Conservation (phyloP, 2,329 filamentous ascomycete genomes). For the Sporothrix globosa region DNA sequence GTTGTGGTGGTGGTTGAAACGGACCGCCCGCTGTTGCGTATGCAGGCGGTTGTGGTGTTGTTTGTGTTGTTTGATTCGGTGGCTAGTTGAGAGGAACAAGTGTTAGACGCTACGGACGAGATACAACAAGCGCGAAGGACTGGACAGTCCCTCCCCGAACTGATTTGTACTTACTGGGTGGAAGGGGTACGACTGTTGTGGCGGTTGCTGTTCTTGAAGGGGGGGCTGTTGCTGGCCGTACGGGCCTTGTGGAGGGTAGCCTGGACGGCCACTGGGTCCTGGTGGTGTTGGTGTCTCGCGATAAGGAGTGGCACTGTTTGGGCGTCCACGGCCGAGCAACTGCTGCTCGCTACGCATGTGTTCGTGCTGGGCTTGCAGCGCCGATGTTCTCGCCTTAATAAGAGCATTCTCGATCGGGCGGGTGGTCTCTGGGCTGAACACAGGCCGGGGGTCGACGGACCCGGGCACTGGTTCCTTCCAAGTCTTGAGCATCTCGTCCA, state of each 20-base stretch:
- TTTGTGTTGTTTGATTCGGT: constrained; percentile 39
- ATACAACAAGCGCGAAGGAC: not conserved
- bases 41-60: constrained; percentile 46
- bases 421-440: constrained; percentile 85
- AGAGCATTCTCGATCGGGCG: constrained; percentile 92
- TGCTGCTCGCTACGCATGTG: constrained; percentile 61
- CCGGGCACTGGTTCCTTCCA: constrained; percentile 98
- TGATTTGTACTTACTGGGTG: constrained; percentile 36
- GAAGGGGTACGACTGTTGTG: constrained; percentile 40
- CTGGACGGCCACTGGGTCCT: constrained; percentile 44
- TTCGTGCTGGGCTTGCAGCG: constrained; percentile 62
- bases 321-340: constrained; percentile 51
- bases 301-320: constrained; percentile 58
- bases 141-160: not conserved
- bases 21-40: constrained; percentile 45
- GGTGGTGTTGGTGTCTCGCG: constrained; percentile 77
- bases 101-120: not conserved
- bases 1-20: constrained; percentile 48
- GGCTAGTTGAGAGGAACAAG: not conserved
- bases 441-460: constrained; percentile 87
- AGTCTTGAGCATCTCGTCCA: constrained; percentile 96
- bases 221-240: constrained; percentile 43
- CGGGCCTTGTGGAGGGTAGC: constrained; percentile 41
- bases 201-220: constrained; percentile 38
- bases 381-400: constrained; percentile 73